phyloP scores from a whole-genome alignment of 179 eudicot species.

The Drosera spatulata region DNA sequence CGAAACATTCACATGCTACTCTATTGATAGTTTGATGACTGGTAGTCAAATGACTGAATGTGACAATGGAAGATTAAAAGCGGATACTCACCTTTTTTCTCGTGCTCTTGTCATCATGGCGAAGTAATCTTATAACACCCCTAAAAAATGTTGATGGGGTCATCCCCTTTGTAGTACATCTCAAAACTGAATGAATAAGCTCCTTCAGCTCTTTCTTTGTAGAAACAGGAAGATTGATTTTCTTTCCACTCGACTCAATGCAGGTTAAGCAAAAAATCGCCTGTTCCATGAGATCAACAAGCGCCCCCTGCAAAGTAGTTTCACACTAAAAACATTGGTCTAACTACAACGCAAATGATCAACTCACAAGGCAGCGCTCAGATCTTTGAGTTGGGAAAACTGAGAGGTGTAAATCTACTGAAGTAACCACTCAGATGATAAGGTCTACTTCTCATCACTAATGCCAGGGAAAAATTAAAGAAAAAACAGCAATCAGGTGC shows the following conservation, averaged over 20 bases:
- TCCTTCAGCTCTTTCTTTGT: slow-evolving; percentile 71
- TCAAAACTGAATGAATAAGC: slow-evolving; percentile 34
- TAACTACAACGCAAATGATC: not conserved
- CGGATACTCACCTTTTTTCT: slow-evolving; percentile 44
- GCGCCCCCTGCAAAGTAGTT: slow-evolving; percentile 26
- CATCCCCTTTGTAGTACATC: slow-evolving; percentile 39
- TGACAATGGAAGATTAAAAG: not conserved
- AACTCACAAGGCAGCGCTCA: not conserved
- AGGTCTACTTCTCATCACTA: no score
- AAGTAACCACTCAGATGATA: not conserved
- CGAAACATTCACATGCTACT: no score
- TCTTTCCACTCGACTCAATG: slow-evolving; percentile 43
- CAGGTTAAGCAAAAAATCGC: slow-evolving; percentile 53
- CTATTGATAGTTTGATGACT: not conserved
- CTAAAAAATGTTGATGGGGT: slow-evolving; percentile 51
- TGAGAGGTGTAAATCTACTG: not conserved
- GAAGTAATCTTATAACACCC: slow-evolving; percentile 41
- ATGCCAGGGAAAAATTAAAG: no score
- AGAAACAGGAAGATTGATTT: slow-evolving; percentile 18
- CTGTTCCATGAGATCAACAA: slow-evolving; percentile 60
- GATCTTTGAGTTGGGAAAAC: not conserved
- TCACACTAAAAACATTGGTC: not conserved
- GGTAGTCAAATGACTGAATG: not conserved
- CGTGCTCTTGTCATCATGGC: slow-evolving; percentile 36
- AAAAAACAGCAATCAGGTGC: no score